Base-by-base conservation (phyloP, 2,329 filamentous ascomycete genomes). In the Ascochyta rabiei region DNA sequence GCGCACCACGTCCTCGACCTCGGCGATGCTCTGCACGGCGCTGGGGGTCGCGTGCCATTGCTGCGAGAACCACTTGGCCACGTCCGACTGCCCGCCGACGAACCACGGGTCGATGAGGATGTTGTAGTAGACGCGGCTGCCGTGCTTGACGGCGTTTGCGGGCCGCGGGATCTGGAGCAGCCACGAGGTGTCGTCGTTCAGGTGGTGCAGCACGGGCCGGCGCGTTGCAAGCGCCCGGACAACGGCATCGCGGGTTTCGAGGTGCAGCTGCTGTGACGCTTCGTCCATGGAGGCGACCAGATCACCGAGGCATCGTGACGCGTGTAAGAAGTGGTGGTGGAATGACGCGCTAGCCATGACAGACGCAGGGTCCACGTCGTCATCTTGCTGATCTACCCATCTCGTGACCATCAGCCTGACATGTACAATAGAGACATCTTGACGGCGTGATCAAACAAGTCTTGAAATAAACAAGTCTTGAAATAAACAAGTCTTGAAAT, bases 151-250 rank as follows among this genome's bases (percentile, higher is more conserved):
- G 2, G 75, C 74, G 26, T 74, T 71, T 0, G 74, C 63, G 5
- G 84, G 85, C 39, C 82, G 80, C 1, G 86, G 85, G 8, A 89
- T 76, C 56, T 86, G 85, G n/a, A 89, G 74, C 2, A 89, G 77
- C 86, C 86, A 89, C 19, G 82, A 84, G 4, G 85, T 87, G 73
- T 89, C 86, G 61, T 82, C 86, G 69, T 88, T 89, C 28, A 89
- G 77, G 70, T 89, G 86, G 47, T 84, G 82, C 8, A 89, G 78
- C 35, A 88, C 67, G 1, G 83, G 83, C 23, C 81, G 76, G 35
- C 75, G 77, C 44, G 73, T 72, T 26, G 74, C 69, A 42, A 80
- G 73, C 19, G 76, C 64, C 41, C 71, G 65, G 34, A 74, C 73
- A 34, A 79, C 63, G 30, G 75, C 66, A 49, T 75, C 63, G 60